Conservation (phyloP, 2,329 filamentous ascomycete species). For the Diaporthe vexans region DNA sequence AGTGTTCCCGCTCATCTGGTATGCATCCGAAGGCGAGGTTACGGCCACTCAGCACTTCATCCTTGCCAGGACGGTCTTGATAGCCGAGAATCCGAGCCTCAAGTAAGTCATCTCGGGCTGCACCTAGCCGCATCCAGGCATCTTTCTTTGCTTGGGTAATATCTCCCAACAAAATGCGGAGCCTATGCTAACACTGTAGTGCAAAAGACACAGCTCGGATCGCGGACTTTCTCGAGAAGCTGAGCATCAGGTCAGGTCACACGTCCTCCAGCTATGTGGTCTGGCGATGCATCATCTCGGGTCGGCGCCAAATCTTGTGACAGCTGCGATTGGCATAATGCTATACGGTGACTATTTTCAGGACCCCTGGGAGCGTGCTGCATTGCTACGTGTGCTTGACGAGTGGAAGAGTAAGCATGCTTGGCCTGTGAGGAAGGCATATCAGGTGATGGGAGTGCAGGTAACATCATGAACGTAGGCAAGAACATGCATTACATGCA, state of each 20-base stretch:
- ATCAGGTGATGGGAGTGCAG: constrained; percentile 13
- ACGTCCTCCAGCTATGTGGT: constrained; percentile 3
- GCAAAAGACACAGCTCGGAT: background rate
- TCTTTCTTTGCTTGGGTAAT: background rate
- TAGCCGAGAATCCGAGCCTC: constrained; percentile 7
- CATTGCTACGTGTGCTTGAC: constrained; percentile 15
- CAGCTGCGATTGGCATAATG: constrained; percentile 6
- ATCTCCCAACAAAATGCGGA: background rate
- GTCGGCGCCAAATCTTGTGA: background rate
- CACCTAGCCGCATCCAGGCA: background rate
- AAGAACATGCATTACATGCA: background rate
- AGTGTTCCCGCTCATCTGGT: constrained; percentile 15
- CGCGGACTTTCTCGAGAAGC: background rate
- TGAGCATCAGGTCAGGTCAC: constrained; percentile 19
- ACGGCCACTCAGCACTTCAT: constrained; percentile 22
- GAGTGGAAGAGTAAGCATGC: constrained; percentile 11
- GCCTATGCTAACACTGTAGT: background rate
- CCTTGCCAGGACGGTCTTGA: constrained; percentile 1
- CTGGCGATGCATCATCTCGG: constrained; percentile 13
- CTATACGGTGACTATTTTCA: constrained; percentile 11
- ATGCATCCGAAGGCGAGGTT: background rate
- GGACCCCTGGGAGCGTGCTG: background rate
- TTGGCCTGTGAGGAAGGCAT: constrained; percentile 21
- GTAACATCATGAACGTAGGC: background rate
- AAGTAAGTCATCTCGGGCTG: background rate